Percentiles rank a stretch among this genome's conserved stretches.
phyloP scores from a whole-genome alignment of 2,329 filamentous ascomycete species.

The Penicillium sp. region DNA sequence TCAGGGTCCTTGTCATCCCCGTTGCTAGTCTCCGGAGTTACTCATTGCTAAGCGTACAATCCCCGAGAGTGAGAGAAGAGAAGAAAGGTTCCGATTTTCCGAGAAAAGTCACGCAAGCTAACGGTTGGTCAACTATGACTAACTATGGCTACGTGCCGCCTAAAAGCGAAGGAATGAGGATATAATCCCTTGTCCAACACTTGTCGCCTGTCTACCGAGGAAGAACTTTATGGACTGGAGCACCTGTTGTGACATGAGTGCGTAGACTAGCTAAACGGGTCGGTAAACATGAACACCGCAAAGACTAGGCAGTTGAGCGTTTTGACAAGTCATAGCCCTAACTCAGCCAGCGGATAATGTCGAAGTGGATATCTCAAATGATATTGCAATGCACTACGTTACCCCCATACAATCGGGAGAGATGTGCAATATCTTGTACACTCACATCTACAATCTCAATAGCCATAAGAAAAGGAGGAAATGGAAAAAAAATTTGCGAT shows the following conservation, averaged over 20 bases:
- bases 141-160: no score
- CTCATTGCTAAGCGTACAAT: no score
- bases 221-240: not conserved
- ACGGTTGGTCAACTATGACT: no score
- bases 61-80: no score
- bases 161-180: no score
- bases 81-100: no score
- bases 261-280: not conserved
- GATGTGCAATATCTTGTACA: not conserved
- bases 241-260: not conserved
- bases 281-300: not conserved
- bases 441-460: not conserved
- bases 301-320: not conserved
- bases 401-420: not conserved
- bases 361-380: not conserved
- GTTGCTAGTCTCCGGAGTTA: no score
- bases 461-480: not conserved
- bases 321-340: not conserved
- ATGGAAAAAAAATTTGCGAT: conserved; percentile 18
- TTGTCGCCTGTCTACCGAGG: not conserved
- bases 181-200: no score
- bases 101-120: no score
- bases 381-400: not conserved
- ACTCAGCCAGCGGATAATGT: not conserved
- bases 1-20: no score